Evolutionary conservation across 257 asterid species (phyloP).

Genomic region (Solanum sitiens): DNA sequence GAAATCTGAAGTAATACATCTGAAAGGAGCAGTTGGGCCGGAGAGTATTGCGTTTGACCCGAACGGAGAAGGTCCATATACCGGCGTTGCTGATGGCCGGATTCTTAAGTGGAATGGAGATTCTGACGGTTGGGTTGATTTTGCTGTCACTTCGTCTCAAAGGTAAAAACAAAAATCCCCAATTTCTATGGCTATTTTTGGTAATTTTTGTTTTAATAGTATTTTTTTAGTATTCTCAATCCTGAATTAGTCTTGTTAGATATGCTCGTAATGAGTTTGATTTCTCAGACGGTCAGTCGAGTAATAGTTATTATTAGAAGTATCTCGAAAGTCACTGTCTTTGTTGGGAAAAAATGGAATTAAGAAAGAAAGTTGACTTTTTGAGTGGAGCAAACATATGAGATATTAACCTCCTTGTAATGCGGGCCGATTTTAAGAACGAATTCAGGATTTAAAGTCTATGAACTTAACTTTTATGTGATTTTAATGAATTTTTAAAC

Average conservation of each 20-base stretch:
- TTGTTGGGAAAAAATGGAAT: not conserved
- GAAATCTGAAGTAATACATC: not conserved
- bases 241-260: not conserved
- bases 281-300: not conserved
- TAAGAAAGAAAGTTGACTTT: not conserved
- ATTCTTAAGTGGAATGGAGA: constrained; percentile 12
- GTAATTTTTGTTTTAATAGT: not conserved
- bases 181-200: not conserved
- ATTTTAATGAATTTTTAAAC: not conserved
- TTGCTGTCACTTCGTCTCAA: constrained; percentile 11
- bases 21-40: constrained; percentile 10
- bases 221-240: not conserved
- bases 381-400: not conserved
- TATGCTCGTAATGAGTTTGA: not conserved
- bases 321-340: not conserved
- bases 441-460: not conserved
- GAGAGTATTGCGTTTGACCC: constrained; percentile 18
- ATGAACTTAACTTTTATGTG: not conserved
- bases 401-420: not conserved
- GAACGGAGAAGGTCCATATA: constrained; percentile 16
- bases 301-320: not conserved
- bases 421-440: not conserved
- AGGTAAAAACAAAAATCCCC: not conserved
- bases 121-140: constrained; percentile 7
- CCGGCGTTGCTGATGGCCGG: constrained; percentile 23